phyloP scores from a whole-genome alignment of 2,329 filamentous ascomycete species.

The Colletotrichum lentis region DNA sequence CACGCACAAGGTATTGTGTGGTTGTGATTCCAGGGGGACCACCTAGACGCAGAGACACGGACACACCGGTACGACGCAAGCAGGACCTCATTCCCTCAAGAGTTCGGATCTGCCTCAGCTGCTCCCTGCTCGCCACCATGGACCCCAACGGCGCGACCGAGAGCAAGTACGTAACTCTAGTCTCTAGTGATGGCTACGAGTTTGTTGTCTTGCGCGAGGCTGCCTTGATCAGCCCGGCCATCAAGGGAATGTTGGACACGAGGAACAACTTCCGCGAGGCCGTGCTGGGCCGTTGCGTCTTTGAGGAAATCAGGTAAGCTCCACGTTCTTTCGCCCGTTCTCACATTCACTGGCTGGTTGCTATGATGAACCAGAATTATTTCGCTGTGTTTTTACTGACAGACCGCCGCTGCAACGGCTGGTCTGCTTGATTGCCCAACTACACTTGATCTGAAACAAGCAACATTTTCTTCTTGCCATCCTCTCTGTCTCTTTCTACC shows the following conservation, averaged over 20 bases:
- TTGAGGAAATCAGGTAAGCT: slow-evolving; percentile 78
- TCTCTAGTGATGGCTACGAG: slow-evolving; percentile 79
- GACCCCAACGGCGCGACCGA: slow-evolving; percentile 31
- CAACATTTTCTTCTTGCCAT: slow-evolving; percentile 41
- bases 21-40: neutral
- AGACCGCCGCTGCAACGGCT: slow-evolving; percentile 50
- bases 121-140: slow-evolving; percentile 12
- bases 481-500: slow-evolving; percentile 3
- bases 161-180: slow-evolving; percentile 78
- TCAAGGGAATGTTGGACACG: slow-evolving; percentile 78
- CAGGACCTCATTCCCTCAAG: neutral
- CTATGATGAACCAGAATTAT: slow-evolving; percentile 40
- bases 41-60: neutral
- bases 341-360: slow-evolving; percentile 40
- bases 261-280: slow-evolving; percentile 74
- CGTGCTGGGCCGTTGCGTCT: slow-evolving; percentile 68
- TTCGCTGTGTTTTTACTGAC: slow-evolving; percentile 58
- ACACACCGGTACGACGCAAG: neutral
- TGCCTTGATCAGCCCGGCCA: slow-evolving; percentile 72
- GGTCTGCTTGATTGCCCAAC: slow-evolving; percentile 61
- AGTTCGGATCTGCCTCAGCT: neutral
- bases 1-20: neutral
- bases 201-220: slow-evolving; percentile 78
- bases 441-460: slow-evolving; percentile 71
- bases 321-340: slow-evolving; percentile 44